Evolutionary conservation across 495 filamentous ascomycete species (phyloP).

Genomic region (Neurospora sp.): DNA sequence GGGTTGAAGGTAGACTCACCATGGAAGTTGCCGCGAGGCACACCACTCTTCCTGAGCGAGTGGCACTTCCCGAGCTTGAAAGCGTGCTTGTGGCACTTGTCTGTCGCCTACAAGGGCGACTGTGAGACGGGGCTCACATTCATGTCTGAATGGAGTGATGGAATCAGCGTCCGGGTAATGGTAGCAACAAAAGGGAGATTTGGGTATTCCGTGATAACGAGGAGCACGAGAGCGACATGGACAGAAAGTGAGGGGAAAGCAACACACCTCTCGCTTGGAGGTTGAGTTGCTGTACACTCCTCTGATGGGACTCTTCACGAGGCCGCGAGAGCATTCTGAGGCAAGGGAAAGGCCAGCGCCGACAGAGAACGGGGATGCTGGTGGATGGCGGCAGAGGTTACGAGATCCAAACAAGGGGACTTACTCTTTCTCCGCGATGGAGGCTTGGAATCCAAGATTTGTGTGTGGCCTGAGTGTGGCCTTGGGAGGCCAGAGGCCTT

Average conservation of each 20-base stretch:
- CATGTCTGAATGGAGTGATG: background rate
- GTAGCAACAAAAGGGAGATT: background rate
- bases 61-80: background rate
- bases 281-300: background rate
- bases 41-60: background rate
- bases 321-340: background rate
- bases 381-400: background rate
- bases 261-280: background rate
- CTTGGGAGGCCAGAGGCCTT: background rate
- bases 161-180: background rate
- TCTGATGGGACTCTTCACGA: background rate
- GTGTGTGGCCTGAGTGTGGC: background rate
- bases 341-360: background rate
- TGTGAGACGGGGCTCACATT: background rate
- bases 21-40: background rate
- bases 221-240: background rate
- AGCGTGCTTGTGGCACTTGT: background rate
- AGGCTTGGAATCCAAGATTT: background rate
- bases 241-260: background rate
- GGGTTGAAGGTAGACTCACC: background rate
- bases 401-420: background rate
- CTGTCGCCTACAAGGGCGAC: background rate
- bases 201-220: background rate
- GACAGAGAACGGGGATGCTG: background rate
- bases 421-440: background rate